phyloP scores from a whole-genome alignment of 768 basidiomycete genomes.

The Mycena epipterygia region DNA sequence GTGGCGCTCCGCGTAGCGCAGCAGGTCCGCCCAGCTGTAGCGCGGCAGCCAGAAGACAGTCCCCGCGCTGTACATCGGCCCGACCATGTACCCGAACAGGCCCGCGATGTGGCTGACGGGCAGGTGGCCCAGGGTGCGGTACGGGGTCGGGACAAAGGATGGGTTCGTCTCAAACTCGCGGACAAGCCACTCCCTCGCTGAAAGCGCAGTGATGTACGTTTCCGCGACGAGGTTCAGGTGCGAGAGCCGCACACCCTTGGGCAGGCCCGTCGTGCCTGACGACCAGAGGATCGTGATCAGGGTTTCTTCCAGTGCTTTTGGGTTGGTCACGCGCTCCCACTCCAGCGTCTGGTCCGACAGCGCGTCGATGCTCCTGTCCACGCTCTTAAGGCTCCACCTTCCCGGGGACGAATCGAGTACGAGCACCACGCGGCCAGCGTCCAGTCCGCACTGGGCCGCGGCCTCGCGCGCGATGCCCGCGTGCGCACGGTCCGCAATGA shows the following conservation, averaged over 20 bases:
- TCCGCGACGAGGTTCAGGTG: constrained; percentile 26
- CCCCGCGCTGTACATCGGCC: constrained; percentile 25
- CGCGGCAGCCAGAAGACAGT: constrained; percentile 23
- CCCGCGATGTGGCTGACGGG: constrained; percentile 27
- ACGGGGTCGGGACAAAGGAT: constrained; percentile 23
- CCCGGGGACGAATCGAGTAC: constrained; percentile 21
- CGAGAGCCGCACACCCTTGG: constrained; percentile 25
- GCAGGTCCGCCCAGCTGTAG: constrained; percentile 24
- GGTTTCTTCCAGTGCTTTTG: constrained; percentile 22
- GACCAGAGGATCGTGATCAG: constrained; percentile 26
- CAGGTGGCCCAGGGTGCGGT: constrained; percentile 24
- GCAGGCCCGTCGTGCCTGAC: constrained; percentile 26
- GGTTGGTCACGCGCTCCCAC: constrained; percentile 23
- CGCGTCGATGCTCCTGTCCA: constrained; percentile 20
- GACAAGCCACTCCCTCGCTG: constrained; percentile 18
- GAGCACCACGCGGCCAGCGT: constrained; percentile 24
- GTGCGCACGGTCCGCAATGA: constrained; percentile 21
- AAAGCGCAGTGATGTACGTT: constrained; percentile 26
- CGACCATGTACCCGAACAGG: constrained; percentile 22
- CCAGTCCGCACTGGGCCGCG: constrained; percentile 23
- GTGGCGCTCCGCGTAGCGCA: constrained; percentile 24
- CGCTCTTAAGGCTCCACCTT: constrained; percentile 24
- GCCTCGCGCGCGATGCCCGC: constrained; percentile 20
- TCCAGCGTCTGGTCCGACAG: constrained; percentile 25
- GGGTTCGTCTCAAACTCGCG: constrained; percentile 23